phyloP scores from a whole-genome alignment of 192 early-diverging fungal genomes.

The Entophlyctis luteolus region DNA sequence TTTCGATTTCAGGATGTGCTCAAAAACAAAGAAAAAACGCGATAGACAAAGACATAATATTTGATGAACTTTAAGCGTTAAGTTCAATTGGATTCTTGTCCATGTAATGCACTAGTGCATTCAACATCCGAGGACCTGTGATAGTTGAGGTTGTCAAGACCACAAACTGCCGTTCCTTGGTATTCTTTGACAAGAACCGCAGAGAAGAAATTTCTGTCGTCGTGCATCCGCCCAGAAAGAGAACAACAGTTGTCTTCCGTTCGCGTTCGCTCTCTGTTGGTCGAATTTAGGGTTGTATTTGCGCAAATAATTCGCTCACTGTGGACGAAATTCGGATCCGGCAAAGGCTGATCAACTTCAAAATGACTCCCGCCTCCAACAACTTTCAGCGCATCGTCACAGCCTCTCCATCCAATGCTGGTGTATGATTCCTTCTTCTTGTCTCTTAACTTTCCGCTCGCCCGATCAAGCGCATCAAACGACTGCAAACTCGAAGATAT shows the following conservation, averaged over 20 bases:
- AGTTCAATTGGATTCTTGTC: background rate
- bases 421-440: no score
- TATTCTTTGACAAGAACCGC: conserved; percentile 64
- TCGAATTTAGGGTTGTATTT: conserved; percentile 1
- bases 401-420: conserved; percentile 82
- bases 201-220: conserved; percentile 88
- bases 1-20: no score
- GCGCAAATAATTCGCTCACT: background rate
- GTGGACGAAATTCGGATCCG: conserved; percentile 17
- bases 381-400: conserved; percentile 77
- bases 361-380: conserved; percentile 71
- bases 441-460: background rate
- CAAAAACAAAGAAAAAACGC: no score
- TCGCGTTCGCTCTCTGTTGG: conserved; percentile 48
- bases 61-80: background rate
- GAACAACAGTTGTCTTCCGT: conserved; percentile 71
- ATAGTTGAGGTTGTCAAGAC: conserved; percentile 85
- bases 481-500: no score
- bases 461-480: background rate
- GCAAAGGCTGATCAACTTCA: conserved; percentile 54
- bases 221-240: conserved; percentile 95
- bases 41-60: no score
- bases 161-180: conserved; percentile 75
- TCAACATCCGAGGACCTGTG: conserved; percentile 78
- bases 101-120: conserved; percentile 34